Conservation (phyloP, 441 rosid genomes). For the Francoa sonchifolia region DNA sequence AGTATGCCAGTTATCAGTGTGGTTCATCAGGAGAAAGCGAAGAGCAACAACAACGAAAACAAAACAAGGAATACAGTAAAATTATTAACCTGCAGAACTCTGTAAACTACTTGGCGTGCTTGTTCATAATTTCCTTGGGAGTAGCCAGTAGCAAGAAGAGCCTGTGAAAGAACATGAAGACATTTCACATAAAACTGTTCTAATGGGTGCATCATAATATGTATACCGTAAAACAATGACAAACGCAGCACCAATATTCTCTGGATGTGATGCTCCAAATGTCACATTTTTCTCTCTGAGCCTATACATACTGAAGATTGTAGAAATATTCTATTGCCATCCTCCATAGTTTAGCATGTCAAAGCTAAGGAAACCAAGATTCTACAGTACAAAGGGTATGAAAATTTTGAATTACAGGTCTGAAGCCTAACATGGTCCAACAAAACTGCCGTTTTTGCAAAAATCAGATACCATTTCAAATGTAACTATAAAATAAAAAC, state of each 20-base stretch:
- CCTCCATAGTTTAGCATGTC: no score
- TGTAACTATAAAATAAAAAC: no score
- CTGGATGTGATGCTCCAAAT: not conserved
- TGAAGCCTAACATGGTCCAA: no score
- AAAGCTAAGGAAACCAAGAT: not conserved
- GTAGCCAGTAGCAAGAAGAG: conserved; percentile 69
- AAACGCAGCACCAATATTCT: not conserved
- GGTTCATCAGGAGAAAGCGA: not conserved
- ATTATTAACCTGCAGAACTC: conserved; percentile 50
- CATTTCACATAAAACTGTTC: not conserved
- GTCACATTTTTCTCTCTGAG: not conserved
- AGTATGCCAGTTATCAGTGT: conserved; percentile 5
- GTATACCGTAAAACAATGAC: not conserved
- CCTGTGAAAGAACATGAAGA: conserved; percentile 27
- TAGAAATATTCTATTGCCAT: no score
- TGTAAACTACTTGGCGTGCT: conserved; percentile 51
- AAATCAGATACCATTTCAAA: no score
- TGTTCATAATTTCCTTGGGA: conserved; percentile 60
- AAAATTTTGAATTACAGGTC: no score
- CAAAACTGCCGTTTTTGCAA: no score
- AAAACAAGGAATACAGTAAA: not conserved
- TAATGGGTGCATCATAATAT: not conserved
- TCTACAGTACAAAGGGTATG: not conserved
- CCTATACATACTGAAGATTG: no score
- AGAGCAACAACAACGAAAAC: conserved; percentile 2